Evolutionary conservation across 2,329 filamentous ascomycete genomes (phyloP).

Genomic region (Gaeumannomyces tritici): DNA sequence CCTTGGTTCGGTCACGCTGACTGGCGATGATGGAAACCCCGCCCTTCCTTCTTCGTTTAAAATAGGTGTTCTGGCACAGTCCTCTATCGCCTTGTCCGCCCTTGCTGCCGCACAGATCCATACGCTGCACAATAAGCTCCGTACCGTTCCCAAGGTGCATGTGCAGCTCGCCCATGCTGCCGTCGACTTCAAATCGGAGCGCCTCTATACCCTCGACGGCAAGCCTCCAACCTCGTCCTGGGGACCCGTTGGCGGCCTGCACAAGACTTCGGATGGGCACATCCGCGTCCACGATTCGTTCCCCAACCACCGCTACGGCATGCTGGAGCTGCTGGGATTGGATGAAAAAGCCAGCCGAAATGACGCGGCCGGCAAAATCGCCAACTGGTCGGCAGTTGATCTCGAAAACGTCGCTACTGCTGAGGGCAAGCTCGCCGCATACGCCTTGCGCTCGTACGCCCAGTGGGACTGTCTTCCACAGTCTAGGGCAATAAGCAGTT

Average conservation of each 20-base stretch:
- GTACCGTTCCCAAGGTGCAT: slow-evolving; percentile 23
- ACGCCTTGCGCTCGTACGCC: slow-evolving; percentile 35
- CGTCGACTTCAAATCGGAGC: slow-evolving; percentile 43
- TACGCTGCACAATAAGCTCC: slow-evolving; percentile 19
- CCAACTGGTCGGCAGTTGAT: slow-evolving; percentile 31
- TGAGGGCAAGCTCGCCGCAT: slow-evolving; percentile 30
- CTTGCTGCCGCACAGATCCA: slow-evolving; percentile 37
- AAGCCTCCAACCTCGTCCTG: slow-evolving; percentile 21
- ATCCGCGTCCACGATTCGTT: slow-evolving; percentile 47
- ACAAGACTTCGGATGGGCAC: slow-evolving; percentile 39
- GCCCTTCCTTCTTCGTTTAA: slow-evolving; percentile 42
- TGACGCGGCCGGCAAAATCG: slow-evolving; percentile 26
- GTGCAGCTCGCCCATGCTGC: slow-evolving; percentile 35
- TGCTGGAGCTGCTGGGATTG: slow-evolving; percentile 32
- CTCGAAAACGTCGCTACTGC: slow-evolving; percentile 33
- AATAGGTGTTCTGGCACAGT: slow-evolving; percentile 41
- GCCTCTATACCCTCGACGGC: slow-evolving; percentile 33
- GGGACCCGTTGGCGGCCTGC: slow-evolving; percentile 38
- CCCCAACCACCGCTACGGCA: slow-evolving; percentile 35
- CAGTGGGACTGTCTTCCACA: slow-evolving; percentile 43
- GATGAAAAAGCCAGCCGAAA: slow-evolving; percentile 19
- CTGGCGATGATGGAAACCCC: slow-evolving; percentile 6
- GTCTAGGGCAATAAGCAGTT: slow-evolving; percentile 28
- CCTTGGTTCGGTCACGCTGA: not conserved
- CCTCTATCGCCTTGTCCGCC: slow-evolving; percentile 38